These are phyloP conservation scores for Ophiostoma tasmaniense DNA, from an alignment of 2,329 filamentous ascomycete genomes.

Conservation along the genomic window DNA sequence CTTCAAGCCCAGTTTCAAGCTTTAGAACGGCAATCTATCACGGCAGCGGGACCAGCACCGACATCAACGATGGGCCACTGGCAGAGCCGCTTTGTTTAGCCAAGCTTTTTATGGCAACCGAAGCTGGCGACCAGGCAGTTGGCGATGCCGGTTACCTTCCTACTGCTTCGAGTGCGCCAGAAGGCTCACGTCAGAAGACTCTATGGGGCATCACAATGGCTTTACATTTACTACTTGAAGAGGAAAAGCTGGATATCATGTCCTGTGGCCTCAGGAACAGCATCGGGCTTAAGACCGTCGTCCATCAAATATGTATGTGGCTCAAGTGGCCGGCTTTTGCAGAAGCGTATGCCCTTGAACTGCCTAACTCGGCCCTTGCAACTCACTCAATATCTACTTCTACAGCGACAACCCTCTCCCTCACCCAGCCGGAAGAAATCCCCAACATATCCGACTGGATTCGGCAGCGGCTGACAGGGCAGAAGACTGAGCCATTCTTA, in stretches of 20 bases:
- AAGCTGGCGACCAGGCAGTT: slow-evolving; percentile 47
- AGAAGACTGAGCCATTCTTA: slow-evolving; percentile 31
- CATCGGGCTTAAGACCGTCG: slow-evolving; percentile 56
- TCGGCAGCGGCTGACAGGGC: slow-evolving; percentile 36
- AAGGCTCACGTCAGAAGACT: slow-evolving; percentile 50
- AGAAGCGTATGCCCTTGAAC: slow-evolving; percentile 42
- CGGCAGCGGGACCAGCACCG: slow-evolving; percentile 23
- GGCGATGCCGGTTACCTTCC: slow-evolving; percentile 55
- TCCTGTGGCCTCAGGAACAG: slow-evolving; percentile 32
- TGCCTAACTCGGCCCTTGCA: slow-evolving; percentile 35
- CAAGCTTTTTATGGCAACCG: slow-evolving; percentile 55
- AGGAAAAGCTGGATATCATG: slow-evolving; percentile 69
- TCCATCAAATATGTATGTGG: slow-evolving; percentile 78
- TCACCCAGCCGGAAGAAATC: slow-evolving; percentile 27
- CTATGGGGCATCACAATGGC: slow-evolving; percentile 62
- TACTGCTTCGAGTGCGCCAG: slow-evolving; percentile 44
- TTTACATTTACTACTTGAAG: slow-evolving; percentile 81
- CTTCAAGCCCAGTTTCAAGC: not conserved
- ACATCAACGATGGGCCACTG: slow-evolving; percentile 28
- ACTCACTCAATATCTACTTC: slow-evolving; percentile 26
- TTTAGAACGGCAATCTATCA: not conserved
- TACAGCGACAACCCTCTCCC: not conserved
- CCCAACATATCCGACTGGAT: slow-evolving; percentile 46
- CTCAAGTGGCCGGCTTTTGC: slow-evolving; percentile 57
- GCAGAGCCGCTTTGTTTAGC: slow-evolving; percentile 48